These are phyloP conservation scores for Phaeodactylum tricornutum DNA, from an alignment of 108 stramenopile genomes.

Conservation along the genomic window DNA sequence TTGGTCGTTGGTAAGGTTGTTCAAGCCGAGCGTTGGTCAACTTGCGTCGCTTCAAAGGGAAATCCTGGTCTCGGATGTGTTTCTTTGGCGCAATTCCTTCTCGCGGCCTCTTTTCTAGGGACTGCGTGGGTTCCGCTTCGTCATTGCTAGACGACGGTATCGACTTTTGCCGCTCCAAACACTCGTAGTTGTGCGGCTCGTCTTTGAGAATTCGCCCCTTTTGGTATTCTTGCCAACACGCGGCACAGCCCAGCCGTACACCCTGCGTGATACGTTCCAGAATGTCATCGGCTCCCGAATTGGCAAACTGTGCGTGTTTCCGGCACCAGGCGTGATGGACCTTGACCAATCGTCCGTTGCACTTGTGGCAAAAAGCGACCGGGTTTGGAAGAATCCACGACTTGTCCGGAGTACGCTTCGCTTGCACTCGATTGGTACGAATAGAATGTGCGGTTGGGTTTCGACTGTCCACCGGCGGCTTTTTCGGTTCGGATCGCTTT, in stretches of 20 bases:
- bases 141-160: not conserved
- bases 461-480: no score
- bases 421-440: no score
- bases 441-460: no score
- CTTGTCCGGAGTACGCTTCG: no score
- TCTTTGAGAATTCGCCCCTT: constrained; percentile 6
- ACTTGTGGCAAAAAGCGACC: constrained; percentile 25
- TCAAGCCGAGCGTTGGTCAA: no score
- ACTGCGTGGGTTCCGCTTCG: not conserved
- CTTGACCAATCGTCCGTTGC: constrained; percentile 10
- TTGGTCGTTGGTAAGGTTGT: not conserved
- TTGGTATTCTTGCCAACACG: not conserved
- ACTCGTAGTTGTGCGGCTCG: not conserved
- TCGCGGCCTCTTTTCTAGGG: not conserved
- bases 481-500: no score
- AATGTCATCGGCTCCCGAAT: constrained; percentile 18
- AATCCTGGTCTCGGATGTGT: not conserved
- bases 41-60: no score
- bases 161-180: not conserved
- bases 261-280: constrained; percentile 20
- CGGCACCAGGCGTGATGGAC: constrained; percentile 42
- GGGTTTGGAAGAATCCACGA: no score
- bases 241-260: no score
- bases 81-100: not conserved
- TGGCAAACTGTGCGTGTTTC: constrained; percentile 11